Percentiles rank a stretch among this genome's conserved stretches.
Evolutionary conservation across 805 yeast genomes (phyloP).

Genomic region (Cephaloascus albidus): DNA sequence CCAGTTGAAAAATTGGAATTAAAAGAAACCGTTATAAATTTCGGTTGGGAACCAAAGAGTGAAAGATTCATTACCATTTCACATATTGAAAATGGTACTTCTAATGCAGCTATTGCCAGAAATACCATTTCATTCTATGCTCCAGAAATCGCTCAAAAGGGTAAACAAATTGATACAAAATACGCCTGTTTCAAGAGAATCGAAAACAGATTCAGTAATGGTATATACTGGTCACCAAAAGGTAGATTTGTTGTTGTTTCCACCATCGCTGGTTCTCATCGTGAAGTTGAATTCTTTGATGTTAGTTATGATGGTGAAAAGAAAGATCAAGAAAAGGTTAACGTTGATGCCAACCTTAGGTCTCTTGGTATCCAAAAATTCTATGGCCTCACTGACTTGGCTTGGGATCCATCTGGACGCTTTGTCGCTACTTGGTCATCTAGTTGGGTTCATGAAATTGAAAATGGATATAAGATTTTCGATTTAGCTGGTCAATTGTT

Average conservation of each 20-base stretch:
- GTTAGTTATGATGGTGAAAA: slow-evolving; percentile 67
- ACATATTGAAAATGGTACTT: slow-evolving; percentile 42
- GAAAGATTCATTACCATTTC: slow-evolving; percentile 81
- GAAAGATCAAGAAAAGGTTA: slow-evolving; percentile 31
- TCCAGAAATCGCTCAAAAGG: slow-evolving; percentile 54
- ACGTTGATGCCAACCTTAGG: slow-evolving; percentile 49
- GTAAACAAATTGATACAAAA: slow-evolving; percentile 27
- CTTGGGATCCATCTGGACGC: slow-evolving; percentile 97
- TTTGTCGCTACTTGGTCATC: slow-evolving; percentile 85
- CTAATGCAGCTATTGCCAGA: slow-evolving; percentile 56
- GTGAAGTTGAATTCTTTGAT: slow-evolving; percentile 82
- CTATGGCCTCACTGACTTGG: slow-evolving; percentile 70
- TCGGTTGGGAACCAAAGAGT: slow-evolving; percentile 94
- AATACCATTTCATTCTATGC: slow-evolving; percentile 76
- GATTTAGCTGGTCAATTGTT: slow-evolving; percentile 74
- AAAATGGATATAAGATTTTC: slow-evolving; percentile 84
- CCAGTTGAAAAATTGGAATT: slow-evolving; percentile 94
- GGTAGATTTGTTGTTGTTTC: slow-evolving; percentile 73
- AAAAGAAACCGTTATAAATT: slow-evolving; percentile 77
- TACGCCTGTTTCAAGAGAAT: slow-evolving; percentile 56
- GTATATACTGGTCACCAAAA: slow-evolving; percentile 81
- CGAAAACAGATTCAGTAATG: slow-evolving; percentile 57
- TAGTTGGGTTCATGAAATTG: slow-evolving; percentile 71
- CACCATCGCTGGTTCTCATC: slow-evolving; percentile 35
- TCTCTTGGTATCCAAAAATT: slow-evolving; percentile 55